phyloP scores from a whole-genome alignment of 305 asterid genomes.

The Fraxinus platypoda region DNA sequence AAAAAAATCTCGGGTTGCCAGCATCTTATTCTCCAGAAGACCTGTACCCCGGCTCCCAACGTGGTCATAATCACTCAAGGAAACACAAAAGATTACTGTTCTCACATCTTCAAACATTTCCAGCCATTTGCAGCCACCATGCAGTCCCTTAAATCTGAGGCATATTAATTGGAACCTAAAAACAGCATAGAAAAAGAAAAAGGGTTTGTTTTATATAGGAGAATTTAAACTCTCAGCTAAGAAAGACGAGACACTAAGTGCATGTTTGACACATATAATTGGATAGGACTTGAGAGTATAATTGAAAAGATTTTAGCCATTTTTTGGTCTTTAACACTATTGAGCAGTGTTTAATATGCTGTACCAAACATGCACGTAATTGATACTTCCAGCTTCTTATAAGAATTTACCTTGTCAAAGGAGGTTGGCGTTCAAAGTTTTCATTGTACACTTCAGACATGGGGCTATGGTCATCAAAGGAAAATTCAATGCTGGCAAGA shows the following conservation, averaged over 20 bases:
- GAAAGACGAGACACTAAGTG: neutral
- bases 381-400: neutral
- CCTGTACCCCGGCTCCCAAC: conserved; percentile 24
- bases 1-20: conserved; percentile 50
- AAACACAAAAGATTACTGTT: conserved; percentile 48
- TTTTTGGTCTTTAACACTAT: neutral
- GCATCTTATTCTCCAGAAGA: conserved; percentile 52
- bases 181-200: neutral
- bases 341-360: neutral
- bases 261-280: neutral
- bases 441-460: conserved; percentile 41
- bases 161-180: conserved; percentile 66
- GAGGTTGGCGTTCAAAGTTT: conserved; percentile 30
- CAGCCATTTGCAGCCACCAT: conserved; percentile 50
- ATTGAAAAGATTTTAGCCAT: neutral
- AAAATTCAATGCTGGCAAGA: conserved; percentile 58
- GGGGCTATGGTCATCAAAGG: conserved; percentile 48
- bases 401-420: conserved; percentile 48
- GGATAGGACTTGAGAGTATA: neutral
- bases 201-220: neutral
- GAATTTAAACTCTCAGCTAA: neutral
- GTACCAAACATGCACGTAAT: neutral
- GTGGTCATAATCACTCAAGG: conserved; percentile 64
- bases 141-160: conserved; percentile 42
- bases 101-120: conserved; percentile 61